Conservation (phyloP, 139 green algal genomes). For the Chlamydomonas applanata region DNA sequence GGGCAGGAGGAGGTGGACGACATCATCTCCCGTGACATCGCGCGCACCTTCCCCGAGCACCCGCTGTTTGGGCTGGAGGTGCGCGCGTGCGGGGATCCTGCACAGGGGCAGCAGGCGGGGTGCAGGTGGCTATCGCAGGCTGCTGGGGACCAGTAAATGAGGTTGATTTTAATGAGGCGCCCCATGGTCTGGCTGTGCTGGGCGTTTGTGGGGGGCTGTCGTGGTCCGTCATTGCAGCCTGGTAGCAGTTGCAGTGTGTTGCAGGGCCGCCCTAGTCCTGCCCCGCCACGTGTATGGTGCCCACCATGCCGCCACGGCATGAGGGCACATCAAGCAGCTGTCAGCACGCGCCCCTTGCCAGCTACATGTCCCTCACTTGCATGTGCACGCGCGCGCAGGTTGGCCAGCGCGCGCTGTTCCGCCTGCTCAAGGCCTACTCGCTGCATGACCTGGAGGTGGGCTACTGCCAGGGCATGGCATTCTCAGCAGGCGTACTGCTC, state of each 20-base stretch:
- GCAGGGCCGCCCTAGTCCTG: no score
- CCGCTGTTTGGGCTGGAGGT: conserved; percentile 65
- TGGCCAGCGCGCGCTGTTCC: conserved; percentile 79
- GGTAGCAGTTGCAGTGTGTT: no score
- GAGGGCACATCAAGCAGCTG: no score
- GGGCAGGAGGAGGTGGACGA: conserved; percentile 84
- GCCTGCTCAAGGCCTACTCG: conserved; percentile 90
- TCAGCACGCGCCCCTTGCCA: no score
- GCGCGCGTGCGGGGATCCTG: not conserved
- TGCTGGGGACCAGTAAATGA: no score
- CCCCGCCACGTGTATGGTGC: no score
- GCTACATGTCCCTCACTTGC: not conserved
- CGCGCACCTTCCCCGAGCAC: conserved; percentile 94
- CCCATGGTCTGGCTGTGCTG: no score
- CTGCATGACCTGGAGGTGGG: conserved; percentile 81
- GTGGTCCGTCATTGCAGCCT: no score
- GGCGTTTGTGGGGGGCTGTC: no score
- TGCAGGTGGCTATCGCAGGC: no score
- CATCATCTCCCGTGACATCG: conserved; percentile 87
- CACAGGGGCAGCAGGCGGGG: not conserved
- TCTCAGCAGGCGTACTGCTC: conserved; percentile 88
- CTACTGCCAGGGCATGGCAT: conserved; percentile 92
- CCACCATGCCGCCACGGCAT: no score
- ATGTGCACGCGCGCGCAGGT: conserved; percentile 23
- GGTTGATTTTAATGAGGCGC: no score